phyloP scores from a whole-genome alignment of 306 rosid genomes.

The Clitoria ternatea region DNA sequence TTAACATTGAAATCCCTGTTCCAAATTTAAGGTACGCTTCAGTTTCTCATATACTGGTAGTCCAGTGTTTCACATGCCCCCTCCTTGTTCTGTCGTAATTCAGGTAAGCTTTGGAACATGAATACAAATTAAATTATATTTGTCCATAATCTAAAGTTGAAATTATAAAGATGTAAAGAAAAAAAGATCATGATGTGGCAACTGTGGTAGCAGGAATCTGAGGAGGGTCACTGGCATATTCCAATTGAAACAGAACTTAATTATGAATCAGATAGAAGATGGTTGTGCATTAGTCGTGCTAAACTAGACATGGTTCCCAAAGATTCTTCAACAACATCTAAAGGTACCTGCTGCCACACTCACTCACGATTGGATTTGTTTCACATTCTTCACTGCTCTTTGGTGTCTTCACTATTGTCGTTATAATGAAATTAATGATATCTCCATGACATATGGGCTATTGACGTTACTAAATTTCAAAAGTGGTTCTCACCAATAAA shows the following conservation, averaged over 20 bases:
- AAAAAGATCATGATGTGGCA: constrained; percentile 16
- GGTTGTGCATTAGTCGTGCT: constrained; percentile 72
- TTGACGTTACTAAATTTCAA: not conserved
- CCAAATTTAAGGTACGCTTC: constrained; percentile 66
- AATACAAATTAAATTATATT: constrained; percentile 1
- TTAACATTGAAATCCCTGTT: constrained; percentile 24
- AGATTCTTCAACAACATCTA: constrained; percentile 32
- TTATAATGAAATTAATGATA: not conserved
- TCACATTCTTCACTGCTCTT: not conserved
- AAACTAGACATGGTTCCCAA: constrained; percentile 30
- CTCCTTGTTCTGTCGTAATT: constrained; percentile 87
- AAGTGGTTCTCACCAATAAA: not conserved
- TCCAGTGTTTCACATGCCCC: constrained; percentile 89
- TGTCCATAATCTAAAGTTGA: constrained; percentile 13
- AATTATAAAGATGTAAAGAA: not conserved
- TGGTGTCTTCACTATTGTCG: not conserved
- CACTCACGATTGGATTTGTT: not conserved
- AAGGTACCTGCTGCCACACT: constrained; percentile 41
- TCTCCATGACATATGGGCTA: not conserved
- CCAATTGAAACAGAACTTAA: constrained; percentile 64
- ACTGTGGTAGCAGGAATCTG: constrained; percentile 76
- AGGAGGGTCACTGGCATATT: constrained; percentile 84
- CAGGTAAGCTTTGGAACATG: constrained; percentile 46
- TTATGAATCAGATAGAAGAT: constrained; percentile 62
- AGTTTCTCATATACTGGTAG: constrained; percentile 62